phyloP scores from a whole-genome alignment of 2,329 filamentous ascomycete genomes.

The Pseudocercospora vitis region DNA sequence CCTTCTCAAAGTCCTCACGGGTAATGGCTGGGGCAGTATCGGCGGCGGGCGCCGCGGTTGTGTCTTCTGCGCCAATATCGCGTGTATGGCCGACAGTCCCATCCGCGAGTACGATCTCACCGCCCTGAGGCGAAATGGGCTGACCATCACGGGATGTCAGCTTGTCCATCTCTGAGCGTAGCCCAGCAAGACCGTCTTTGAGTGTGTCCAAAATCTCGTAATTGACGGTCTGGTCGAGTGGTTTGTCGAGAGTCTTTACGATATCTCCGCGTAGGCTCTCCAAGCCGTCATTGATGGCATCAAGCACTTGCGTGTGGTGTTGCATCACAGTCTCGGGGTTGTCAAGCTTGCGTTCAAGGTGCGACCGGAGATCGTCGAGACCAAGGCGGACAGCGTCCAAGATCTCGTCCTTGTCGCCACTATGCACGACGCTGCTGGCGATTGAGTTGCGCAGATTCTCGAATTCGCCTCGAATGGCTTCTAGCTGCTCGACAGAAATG shows the following conservation, averaged over 20 bases:
- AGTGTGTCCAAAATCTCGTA: constrained; percentile 88
- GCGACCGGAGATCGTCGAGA: constrained; percentile 51
- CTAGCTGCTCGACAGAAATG: constrained; percentile 53
- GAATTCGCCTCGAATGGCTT: constrained; percentile 53
- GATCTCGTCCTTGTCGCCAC: constrained; percentile 49
- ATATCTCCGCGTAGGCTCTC: constrained; percentile 75
- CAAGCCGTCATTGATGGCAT: constrained; percentile 67
- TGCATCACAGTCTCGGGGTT: constrained; percentile 52
- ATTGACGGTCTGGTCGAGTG: constrained; percentile 76
- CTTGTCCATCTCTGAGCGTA: constrained; percentile 75
- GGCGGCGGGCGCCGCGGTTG: constrained; percentile 28
- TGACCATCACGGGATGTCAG: constrained; percentile 61
- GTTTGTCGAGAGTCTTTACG: constrained; percentile 71
- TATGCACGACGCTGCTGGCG: constrained; percentile 41
- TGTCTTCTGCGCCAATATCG: constrained; percentile 43
- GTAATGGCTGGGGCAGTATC: constrained; percentile 49
- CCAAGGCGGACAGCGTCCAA: constrained; percentile 51
- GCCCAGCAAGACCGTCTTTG: constrained; percentile 73
- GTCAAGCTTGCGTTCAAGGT: constrained; percentile 55
- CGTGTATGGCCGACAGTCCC: constrained; percentile 46
- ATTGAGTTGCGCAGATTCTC: constrained; percentile 49
- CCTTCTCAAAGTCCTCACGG: constrained; percentile 75
- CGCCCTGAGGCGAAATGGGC: constrained; percentile 48
- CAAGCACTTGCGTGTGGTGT: constrained; percentile 59
- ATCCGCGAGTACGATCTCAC: constrained; percentile 59